phyloP scores from a whole-genome alignment of 495 filamentous ascomycete genomes.

The Penicillium lividum region DNA sequence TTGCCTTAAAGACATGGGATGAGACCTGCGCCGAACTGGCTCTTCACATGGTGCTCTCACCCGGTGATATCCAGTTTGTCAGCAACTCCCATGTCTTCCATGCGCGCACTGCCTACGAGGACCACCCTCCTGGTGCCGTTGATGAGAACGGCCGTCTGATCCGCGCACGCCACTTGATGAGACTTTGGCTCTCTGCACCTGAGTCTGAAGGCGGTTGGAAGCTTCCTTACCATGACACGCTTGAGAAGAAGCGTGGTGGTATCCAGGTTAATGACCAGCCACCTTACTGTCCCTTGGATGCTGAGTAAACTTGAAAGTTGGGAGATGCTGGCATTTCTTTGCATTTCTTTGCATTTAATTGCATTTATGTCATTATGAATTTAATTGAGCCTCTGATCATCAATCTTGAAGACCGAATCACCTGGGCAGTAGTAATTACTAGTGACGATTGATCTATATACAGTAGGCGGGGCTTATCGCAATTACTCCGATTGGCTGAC shows the following conservation, averaged over 20 bases:
- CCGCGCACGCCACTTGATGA: slow-evolving; percentile 70
- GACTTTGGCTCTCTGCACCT: slow-evolving; percentile 75
- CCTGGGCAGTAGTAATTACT: too few species aligned
- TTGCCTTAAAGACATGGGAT: slow-evolving; percentile 62
- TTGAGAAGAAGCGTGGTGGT: slow-evolving; percentile 76
- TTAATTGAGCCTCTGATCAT: not conserved
- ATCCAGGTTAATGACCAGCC: slow-evolving; percentile 75
- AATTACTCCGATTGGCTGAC: not conserved
- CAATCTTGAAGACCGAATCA: too few species aligned
- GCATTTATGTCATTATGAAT: not conserved
- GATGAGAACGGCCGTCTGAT: slow-evolving; percentile 37
- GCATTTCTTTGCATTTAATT: not conserved
- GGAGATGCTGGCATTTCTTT: not conserved
- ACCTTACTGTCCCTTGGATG: slow-evolving; percentile 63
- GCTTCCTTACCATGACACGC: slow-evolving; percentile 69
- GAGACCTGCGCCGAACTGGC: slow-evolving; percentile 60
- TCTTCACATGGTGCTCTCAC: slow-evolving; percentile 70
- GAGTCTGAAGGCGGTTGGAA: slow-evolving; percentile 80
- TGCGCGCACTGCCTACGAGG: slow-evolving; percentile 63
- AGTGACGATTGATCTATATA: not conserved
- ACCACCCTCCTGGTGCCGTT: slow-evolving; percentile 50
- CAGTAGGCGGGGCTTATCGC: not conserved
- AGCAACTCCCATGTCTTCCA: slow-evolving; percentile 66
- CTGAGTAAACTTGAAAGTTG: slow-evolving; percentile 49
- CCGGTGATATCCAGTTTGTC: slow-evolving; percentile 74